phyloP scores from a whole-genome alignment of 768 basidiomycete genomes.

The Auricularia cornea region DNA sequence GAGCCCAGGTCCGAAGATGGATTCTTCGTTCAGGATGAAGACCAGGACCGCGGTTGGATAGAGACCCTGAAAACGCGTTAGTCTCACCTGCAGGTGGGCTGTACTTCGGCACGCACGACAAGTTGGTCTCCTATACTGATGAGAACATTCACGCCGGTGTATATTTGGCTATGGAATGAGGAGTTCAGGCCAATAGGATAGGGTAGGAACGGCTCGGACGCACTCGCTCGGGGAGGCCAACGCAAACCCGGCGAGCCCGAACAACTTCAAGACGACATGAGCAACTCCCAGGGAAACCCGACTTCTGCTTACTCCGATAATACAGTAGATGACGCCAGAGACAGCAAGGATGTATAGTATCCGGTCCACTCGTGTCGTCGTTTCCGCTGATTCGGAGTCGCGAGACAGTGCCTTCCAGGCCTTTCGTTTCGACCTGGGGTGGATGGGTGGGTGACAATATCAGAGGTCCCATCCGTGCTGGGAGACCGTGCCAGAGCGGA shows the following conservation, averaged over 20 bases:
- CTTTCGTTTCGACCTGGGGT: background rate
- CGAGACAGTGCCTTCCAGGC: background rate
- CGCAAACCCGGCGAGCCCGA: background rate
- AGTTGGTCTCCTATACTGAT: background rate
- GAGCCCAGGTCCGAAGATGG: background rate
- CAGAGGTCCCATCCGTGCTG: too few species aligned
- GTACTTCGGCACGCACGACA: background rate
- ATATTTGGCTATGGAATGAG: background rate
- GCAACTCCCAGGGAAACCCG: background rate
- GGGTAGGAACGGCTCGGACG: too few species aligned
- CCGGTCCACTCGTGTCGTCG: background rate
- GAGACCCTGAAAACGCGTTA: background rate
- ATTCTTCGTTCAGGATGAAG: background rate
- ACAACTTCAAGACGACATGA: background rate
- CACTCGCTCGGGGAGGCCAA: background rate
- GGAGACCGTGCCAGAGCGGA: too few species aligned
- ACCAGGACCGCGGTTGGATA: background rate
- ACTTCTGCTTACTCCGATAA: background rate
- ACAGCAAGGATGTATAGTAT: background rate
- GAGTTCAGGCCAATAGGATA: too few species aligned
- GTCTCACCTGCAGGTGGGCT: background rate
- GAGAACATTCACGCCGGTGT: background rate
- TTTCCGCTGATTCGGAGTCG: background rate
- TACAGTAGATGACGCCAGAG: background rate
- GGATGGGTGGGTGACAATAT: too few species aligned